These are phyloP conservation scores for Taiwanofungus camphoratus DNA, from an alignment of 1,284 basidiomycete species.

Conservation along the genomic window DNA sequence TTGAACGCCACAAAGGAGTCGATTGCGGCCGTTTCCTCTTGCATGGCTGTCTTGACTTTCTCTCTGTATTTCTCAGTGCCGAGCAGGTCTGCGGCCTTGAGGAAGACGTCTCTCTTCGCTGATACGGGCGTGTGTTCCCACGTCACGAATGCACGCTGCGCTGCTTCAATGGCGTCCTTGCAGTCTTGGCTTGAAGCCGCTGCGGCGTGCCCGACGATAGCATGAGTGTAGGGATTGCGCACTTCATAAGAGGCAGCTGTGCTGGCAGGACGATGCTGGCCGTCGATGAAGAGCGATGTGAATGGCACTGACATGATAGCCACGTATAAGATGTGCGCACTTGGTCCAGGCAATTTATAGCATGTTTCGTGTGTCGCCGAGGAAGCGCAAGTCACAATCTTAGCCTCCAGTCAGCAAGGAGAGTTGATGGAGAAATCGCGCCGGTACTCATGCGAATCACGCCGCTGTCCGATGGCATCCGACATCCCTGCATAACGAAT, in stretches of 20 bases:
- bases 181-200: constrained; percentile 44
- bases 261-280: constrained; percentile 31
- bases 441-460: too few species aligned
- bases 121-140: constrained; percentile 40
- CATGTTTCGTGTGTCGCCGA: too few species aligned
- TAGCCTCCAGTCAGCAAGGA: too few species aligned
- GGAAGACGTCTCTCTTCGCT: constrained; percentile 39
- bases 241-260: constrained; percentile 39
- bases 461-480: too few species aligned
- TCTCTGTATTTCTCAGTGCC: constrained; percentile 35
- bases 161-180: constrained; percentile 41
- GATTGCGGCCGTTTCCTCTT: constrained; percentile 37
- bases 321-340: too few species aligned
- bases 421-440: too few species aligned
- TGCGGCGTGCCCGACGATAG: constrained; percentile 38
- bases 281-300: constrained; percentile 28
- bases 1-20: constrained; percentile 21
- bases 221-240: constrained; percentile 35
- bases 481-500: too few species aligned
- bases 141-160: constrained; percentile 39
- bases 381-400: too few species aligned
- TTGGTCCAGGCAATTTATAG: too few species aligned
- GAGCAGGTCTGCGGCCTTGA: constrained; percentile 41
- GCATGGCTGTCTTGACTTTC: constrained; percentile 28
- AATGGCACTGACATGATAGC: constrained; percentile 15